Conservation (phyloP, 1,284 basidiomycete genomes). For the Tilletiaria anomala region DNA sequence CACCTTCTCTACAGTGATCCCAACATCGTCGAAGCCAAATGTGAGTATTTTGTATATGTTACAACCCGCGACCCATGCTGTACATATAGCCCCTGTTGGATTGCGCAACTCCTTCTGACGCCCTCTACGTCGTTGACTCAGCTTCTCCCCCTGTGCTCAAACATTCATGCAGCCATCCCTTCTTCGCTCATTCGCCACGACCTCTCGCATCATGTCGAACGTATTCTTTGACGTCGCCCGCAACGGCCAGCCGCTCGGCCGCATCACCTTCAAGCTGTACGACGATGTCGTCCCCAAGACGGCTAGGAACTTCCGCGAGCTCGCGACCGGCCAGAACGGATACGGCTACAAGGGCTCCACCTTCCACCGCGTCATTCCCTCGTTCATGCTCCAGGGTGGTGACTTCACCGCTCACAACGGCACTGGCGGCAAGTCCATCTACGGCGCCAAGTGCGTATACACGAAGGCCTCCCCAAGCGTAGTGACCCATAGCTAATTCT, state of each 20-base stretch:
- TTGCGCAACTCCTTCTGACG: too few relatives aligned
- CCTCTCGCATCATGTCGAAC: slow-evolving; percentile 39
- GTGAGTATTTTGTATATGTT: too few relatives aligned
- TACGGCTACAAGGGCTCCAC: slow-evolving; percentile 10
- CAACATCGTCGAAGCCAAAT: too few relatives aligned
- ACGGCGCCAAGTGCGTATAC: slow-evolving; percentile 8
- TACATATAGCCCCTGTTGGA: too few relatives aligned
- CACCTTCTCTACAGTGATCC: too few relatives aligned
- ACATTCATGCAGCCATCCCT: too few relatives aligned
- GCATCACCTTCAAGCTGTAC: slow-evolving; percentile 34
- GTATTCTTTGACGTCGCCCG: slow-evolving; percentile 58
- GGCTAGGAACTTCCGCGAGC: slow-evolving; percentile 31
- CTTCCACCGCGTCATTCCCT: slow-evolving; percentile 12
- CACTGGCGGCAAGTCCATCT: slow-evolving; percentile 35
- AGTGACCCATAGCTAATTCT: background rate
- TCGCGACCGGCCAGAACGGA: slow-evolving; percentile 19
- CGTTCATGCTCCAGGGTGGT: slow-evolving; percentile 18
- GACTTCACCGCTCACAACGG: slow-evolving; percentile 38
- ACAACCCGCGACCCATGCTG: too few relatives aligned
- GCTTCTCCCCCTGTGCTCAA: too few relatives aligned
- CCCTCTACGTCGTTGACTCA: too few relatives aligned
- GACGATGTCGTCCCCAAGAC: slow-evolving; percentile 33
- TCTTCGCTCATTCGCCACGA: too few relatives aligned
- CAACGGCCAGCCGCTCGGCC: slow-evolving; percentile 37
- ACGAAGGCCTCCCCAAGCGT: background rate